Percentiles rank a stretch among this genome's conserved stretches.
phyloP scores from a whole-genome alignment of 371 early-diverging fungal genomes.

The Zopfochytrium polystomum region DNA sequence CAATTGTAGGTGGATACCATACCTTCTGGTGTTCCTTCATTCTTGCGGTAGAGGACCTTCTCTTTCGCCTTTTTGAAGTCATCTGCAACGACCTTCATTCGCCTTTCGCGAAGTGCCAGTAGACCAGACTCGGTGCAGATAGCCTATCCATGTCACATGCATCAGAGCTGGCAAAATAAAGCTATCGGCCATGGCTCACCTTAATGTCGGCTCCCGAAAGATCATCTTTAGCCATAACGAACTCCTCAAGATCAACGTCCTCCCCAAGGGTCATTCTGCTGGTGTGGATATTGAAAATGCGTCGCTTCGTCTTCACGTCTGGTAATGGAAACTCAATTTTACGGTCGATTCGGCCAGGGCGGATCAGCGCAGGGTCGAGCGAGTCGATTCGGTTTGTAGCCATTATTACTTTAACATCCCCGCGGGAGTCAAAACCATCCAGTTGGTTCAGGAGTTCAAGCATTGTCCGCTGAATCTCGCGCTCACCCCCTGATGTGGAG shows the following conservation, averaged over 20 bases:
- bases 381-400: conserved; percentile 99
- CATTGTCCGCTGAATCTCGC: conserved; percentile 99
- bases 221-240: conserved; percentile 99
- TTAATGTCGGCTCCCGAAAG: conserved; percentile 99
- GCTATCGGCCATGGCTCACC: conserved; percentile 38
- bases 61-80: conserved; percentile 99
- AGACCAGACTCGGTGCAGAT: conserved; percentile 99
- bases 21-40: conserved; percentile 97
- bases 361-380: conserved; percentile 99
- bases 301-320: conserved; percentile 97
- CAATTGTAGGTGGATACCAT: too few relatives aligned
- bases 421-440: conserved; percentile 99
- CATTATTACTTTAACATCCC: conserved; percentile 99
- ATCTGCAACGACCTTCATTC: conserved; percentile 97
- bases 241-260: conserved; percentile 97
- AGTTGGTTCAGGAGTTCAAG: conserved; percentile 99
- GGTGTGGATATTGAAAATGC: conserved; percentile 99
- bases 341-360: conserved; percentile 99
- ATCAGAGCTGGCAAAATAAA: not conserved
- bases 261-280: conserved; percentile 95
- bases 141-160: conserved; percentile 56
- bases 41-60: conserved; percentile 98
- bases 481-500: conserved; percentile 95
- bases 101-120: conserved; percentile 97
- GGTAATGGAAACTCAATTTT: conserved; percentile 99